These are phyloP conservation scores for Penicillium sp. DNA, from an alignment of 2,329 filamentous ascomycete species.

Conservation along the genomic window DNA sequence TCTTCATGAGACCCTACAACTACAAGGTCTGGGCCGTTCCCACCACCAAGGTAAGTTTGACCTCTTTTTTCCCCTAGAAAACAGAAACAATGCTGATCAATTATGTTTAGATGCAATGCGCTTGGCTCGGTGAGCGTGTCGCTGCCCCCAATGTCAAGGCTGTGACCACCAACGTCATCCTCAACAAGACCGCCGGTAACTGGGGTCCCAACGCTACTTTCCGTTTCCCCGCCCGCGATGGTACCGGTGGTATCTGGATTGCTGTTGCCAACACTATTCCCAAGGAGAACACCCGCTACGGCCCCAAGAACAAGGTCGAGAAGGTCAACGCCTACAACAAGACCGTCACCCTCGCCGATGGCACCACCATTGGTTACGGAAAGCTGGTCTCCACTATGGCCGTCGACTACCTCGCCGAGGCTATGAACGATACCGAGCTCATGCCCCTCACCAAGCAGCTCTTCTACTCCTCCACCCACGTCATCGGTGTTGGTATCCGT, in stretches of 20 bases:
- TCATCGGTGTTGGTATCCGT: constrained; percentile 90
- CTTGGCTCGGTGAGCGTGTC: constrained; percentile 97
- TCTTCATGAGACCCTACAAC: constrained; percentile 99
- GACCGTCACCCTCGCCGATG: constrained; percentile 70
- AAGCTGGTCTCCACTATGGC: constrained; percentile 95
- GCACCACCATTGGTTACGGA: constrained; percentile 80
- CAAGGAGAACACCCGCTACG: constrained; percentile 82
- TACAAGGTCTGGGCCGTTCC: constrained; percentile 99
- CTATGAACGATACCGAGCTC: constrained; percentile 80
- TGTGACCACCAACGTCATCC: constrained; percentile 85
- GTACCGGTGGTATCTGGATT: constrained; percentile 98
- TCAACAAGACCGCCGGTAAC: constrained; percentile 90
- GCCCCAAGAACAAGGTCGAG: constrained; percentile 70
- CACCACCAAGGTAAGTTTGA: constrained; percentile 69
- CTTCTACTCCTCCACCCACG: constrained; percentile 94
- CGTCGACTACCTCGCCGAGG: constrained; percentile 76
- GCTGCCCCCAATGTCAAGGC: constrained; percentile 92
- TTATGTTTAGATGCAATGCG: constrained; percentile 77
- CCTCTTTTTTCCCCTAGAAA: not conserved
- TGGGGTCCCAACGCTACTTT: constrained; percentile 98
- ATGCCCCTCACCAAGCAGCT: constrained; percentile 76
- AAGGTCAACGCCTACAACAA: constrained; percentile 82
- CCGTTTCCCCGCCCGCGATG: constrained; percentile 90
- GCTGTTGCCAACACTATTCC: constrained; percentile 88
- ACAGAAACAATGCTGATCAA: constrained; percentile 5